Percentiles rank a stretch among this genome's conserved stretches.
phyloP scores from a whole-genome alignment of 2,329 filamentous ascomycete species.

The Fusarium duplospermum region DNA sequence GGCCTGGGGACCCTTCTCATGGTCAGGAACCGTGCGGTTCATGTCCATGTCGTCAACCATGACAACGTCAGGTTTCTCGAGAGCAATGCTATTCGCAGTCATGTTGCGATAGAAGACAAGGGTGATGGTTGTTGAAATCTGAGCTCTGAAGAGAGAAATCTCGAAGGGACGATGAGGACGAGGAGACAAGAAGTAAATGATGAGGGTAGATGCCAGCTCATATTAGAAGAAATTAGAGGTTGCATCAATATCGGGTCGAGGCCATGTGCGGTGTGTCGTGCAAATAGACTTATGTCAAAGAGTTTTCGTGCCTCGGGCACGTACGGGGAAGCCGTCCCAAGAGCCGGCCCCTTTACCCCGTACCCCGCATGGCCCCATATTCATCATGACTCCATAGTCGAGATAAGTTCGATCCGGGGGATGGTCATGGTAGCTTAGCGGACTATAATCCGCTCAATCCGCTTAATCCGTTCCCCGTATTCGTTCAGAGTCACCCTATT shows the following conservation, averaged over 20 bases:
- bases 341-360: neutral
- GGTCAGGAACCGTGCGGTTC: neutral
- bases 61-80: slow-evolving; percentile 42
- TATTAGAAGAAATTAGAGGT: neutral
- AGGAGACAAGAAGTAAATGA: neutral
- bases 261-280: slow-evolving; percentile 15
- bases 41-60: slow-evolving; percentile 35
- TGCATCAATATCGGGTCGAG: neutral
- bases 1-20: slow-evolving; percentile 36
- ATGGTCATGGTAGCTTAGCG: neutral
- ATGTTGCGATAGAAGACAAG: neutral
- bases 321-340: neutral
- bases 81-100: slow-evolving; percentile 32
- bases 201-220: neutral
- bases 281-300: neutral
- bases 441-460: neutral
- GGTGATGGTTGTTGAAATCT: neutral
- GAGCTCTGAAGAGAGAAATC: neutral
- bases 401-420: neutral
- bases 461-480: neutral
- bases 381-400: neutral
- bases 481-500: neutral
- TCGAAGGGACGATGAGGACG: neutral
- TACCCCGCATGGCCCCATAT: neutral
- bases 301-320: neutral